Evolutionary conservation across 2,329 filamentous ascomycete genomes (phyloP).

Genomic region (Alternaria incomplexa): DNA sequence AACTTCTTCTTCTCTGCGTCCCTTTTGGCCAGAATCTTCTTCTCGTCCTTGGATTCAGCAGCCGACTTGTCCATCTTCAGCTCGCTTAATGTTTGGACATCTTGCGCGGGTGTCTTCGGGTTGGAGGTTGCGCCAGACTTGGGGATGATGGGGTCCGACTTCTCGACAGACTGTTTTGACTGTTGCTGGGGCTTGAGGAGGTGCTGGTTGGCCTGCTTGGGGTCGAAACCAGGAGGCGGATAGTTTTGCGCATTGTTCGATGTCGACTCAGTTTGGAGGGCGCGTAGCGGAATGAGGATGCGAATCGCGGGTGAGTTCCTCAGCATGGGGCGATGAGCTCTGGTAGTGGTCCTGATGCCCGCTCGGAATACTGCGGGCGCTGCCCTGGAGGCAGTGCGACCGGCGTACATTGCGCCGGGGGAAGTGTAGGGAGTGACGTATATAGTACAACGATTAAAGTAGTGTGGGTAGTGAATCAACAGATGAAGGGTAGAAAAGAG

Average conservation of each 20-base stretch:
- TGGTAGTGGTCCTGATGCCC: slow-evolving; percentile 51
- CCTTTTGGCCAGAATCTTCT: slow-evolving; percentile 65
- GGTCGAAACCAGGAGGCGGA: slow-evolving; percentile 88
- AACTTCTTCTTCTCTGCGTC: slow-evolving; percentile 79
- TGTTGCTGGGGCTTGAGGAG: slow-evolving; percentile 58
- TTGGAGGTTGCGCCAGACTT: slow-evolving; percentile 50
- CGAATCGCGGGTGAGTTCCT: slow-evolving; percentile 63
- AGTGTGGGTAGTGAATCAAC: slow-evolving; percentile 5
- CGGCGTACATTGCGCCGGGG: slow-evolving; percentile 53
- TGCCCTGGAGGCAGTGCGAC: slow-evolving; percentile 52
- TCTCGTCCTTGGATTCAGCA: slow-evolving; percentile 55
- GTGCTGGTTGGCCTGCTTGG: slow-evolving; percentile 88
- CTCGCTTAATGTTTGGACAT: slow-evolving; percentile 63
- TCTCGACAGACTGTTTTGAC: slow-evolving; percentile 26
- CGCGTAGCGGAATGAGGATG: slow-evolving; percentile 61
- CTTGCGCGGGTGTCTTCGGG: slow-evolving; percentile 56
- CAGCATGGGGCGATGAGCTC: slow-evolving; percentile 53
- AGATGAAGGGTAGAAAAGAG: slow-evolving; percentile 13
- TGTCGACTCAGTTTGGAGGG: slow-evolving; percentile 64
- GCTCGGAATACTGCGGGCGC: slow-evolving; percentile 56
- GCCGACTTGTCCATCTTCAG: slow-evolving; percentile 66
- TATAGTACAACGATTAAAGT: slow-evolving; percentile 10
- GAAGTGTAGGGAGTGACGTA: slow-evolving; percentile 22
- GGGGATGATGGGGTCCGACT: slow-evolving; percentile 43
- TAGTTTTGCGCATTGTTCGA: slow-evolving; percentile 58